Conservation (phyloP, 2,329 filamentous ascomycete species). For the Ceratocystis ficicola region DNA sequence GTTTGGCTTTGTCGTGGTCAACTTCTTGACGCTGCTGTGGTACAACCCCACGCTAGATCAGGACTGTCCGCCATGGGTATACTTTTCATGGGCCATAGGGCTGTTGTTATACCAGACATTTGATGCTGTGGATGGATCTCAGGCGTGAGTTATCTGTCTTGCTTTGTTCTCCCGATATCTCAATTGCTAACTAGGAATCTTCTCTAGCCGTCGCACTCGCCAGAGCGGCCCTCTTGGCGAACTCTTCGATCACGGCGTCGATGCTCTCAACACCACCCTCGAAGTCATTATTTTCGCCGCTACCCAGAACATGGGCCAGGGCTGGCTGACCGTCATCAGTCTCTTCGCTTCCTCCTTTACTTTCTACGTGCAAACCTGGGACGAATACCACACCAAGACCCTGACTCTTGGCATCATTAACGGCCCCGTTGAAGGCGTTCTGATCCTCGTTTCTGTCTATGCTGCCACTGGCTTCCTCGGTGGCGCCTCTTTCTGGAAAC, state of each 20-base stretch:
- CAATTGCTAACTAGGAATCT: conserved; percentile 6
- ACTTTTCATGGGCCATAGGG: conserved; percentile 78
- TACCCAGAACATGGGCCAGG: conserved; percentile 83
- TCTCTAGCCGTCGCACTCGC: conserved; percentile 60
- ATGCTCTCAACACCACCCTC: conserved; percentile 90
- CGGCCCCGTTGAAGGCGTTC: conserved; percentile 85
- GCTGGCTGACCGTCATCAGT: conserved; percentile 73
- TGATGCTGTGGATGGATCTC: conserved; percentile 87
- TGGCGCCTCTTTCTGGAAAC: conserved; percentile 87
- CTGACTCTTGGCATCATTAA: conserved; percentile 85
- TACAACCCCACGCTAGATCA: conserved; percentile 90
- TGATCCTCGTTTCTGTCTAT: conserved; percentile 73
- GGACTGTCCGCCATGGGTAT: conserved; percentile 91
- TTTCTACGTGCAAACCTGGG: conserved; percentile 99
- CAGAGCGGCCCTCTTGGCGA: conserved; percentile 92
- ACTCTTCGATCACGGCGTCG: conserved; percentile 94
- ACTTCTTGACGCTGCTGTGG: conserved; percentile 85
- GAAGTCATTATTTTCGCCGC: conserved; percentile 86
- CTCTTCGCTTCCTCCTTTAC: conserved; percentile 79
- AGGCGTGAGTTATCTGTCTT: conserved; percentile 54
- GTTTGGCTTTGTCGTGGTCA: conserved; percentile 78
- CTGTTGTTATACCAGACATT: conserved; percentile 97
- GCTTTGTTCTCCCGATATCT: neutral
- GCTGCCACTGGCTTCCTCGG: conserved; percentile 72
- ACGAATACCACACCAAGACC: conserved; percentile 96